A percentile compares a stretch with the other conserved stretches of the same genome.
These are phyloP conservation scores for Stachybotrys chartarum DNA, from an alignment of 2,329 filamentous ascomycete species.

Conservation along the genomic window DNA sequence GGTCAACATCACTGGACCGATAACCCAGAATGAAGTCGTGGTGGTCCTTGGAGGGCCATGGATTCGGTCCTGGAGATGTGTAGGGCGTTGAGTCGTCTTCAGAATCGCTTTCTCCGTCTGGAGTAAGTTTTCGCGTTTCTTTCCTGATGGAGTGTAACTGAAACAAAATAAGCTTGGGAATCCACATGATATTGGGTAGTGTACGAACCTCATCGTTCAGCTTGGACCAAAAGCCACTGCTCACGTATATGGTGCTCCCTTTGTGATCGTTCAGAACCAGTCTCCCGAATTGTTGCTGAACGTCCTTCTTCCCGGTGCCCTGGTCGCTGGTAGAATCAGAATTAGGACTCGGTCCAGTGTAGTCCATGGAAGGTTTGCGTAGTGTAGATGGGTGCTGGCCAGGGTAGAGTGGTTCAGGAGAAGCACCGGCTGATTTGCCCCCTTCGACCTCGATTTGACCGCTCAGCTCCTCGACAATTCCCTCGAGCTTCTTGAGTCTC, in stretches of 20 bases:
- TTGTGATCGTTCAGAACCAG: conserved; percentile 64
- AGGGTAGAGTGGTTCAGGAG: conserved; percentile 14
- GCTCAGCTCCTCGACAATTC: conserved; percentile 65
- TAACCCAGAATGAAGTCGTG: conserved; percentile 70
- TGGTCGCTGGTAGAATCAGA: conserved; percentile 22
- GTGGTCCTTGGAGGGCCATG: conserved; percentile 36
- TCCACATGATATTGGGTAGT: too few relatives aligned
- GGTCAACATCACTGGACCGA: conserved; percentile 56
- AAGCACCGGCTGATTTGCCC: conserved; percentile 19
- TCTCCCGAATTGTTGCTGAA: conserved; percentile 51
- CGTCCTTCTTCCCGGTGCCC: conserved; percentile 18
- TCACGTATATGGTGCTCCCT: conserved; percentile 64
- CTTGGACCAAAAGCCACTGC: conserved; percentile 69
- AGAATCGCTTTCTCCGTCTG: conserved; percentile 39
- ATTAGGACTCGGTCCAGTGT: conserved; percentile 12
- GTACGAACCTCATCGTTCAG: conserved; percentile 62
- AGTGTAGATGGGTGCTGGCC: not conserved
- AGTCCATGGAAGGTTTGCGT: conserved; percentile 7
- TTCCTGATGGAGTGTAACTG: conserved; percentile 28
- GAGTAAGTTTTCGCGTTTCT: conserved; percentile 38
- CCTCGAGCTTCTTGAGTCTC: conserved; percentile 64
- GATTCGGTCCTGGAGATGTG: conserved; percentile 24
- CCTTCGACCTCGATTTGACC: conserved; percentile 54
- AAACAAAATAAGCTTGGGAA: too few relatives aligned
- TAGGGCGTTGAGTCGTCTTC: conserved; percentile 54